Evolutionary conservation across 805 yeast species (phyloP).

Genomic region (Metschnikowia continentalis): DNA sequence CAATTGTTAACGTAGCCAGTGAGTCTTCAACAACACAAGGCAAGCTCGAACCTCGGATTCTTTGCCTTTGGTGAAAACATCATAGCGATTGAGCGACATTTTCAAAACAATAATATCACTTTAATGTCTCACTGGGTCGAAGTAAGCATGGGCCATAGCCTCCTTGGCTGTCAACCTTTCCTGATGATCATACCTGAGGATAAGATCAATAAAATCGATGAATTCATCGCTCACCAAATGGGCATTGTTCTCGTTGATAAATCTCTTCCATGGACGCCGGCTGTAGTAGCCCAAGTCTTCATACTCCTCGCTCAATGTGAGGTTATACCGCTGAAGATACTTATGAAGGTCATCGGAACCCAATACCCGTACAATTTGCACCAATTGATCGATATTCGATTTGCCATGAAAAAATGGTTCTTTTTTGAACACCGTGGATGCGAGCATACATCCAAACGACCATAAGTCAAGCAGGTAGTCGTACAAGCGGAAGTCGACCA

Average conservation of each 20-base stretch:
- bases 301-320: constrained; percentile 70
- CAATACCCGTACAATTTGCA: constrained; percentile 81
- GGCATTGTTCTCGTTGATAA: constrained; percentile 52
- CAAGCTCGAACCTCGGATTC: background rate
- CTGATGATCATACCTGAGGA: constrained; percentile 81
- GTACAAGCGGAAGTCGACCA: constrained; percentile 76
- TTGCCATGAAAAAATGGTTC: constrained; percentile 94
- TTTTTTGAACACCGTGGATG: constrained; percentile 80
- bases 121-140: constrained; percentile 32
- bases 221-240: constrained; percentile 51
- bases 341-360: constrained; percentile 74
- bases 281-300: constrained; percentile 70
- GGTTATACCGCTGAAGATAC: constrained; percentile 65
- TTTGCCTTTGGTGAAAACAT: background rate
- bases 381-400: constrained; percentile 86
- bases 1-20: background rate
- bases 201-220: constrained; percentile 66
- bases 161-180: constrained; percentile 84
- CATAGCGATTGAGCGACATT: background rate
- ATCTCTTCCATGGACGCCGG: constrained; percentile 63
- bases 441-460: constrained; percentile 90
- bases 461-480: constrained; percentile 88
- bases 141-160: constrained; percentile 75
- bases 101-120: background rate
- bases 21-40: background rate